Evolutionary conservation across 306 rosid species (phyloP), one percentile per base, ranked within the genome.

Genomic region (Betula pendula): DNA sequence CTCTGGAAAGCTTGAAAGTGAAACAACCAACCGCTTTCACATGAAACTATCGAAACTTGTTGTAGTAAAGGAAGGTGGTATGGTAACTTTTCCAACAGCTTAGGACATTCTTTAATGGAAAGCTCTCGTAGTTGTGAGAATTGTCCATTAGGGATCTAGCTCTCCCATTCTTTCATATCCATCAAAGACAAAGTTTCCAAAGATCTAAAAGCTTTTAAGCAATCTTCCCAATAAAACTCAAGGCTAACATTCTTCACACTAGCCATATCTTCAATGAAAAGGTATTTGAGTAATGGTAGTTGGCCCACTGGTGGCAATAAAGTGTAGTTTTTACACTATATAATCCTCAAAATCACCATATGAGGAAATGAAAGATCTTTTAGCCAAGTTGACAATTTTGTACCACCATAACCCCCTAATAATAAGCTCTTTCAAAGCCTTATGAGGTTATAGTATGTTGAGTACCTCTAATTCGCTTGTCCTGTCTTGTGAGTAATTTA

Each of bases 171-270:
- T 0, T 43, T 19, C 78, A 74, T 74, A 29, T 44, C 19, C 6
- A 0, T 1, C 11, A 74, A 29, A 16, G 14, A 12, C 40, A 59
- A 33, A 72, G 8, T 27, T 8, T 74, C 49, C 25, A 74, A 45
- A 1, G 25, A 15, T 7, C 1, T 40, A 60, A 74, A 74, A 29
- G 59, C 24, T 59, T 25, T 17, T 8, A 14, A 74, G 4, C 29
- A 22, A 8, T 70, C 56, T 20, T 74, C 70, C 15, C 70, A 69
- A 58, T 25, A 43, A 74, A 74, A 43, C 42, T 74, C 77, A 27
- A 0, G 22, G 42, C 77, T 70, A 60, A 58, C 43, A 15, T 0
- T 74, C 1, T 74, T 50, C 25, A 74, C 44, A 17, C 25, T 8
- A 0, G 49, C 40, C 63, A n/a, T n/a, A n/a, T n/a, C n/a, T n/a